phyloP scores from a whole-genome alignment of 257 asterid genomes.

The Datura wrightii region DNA sequence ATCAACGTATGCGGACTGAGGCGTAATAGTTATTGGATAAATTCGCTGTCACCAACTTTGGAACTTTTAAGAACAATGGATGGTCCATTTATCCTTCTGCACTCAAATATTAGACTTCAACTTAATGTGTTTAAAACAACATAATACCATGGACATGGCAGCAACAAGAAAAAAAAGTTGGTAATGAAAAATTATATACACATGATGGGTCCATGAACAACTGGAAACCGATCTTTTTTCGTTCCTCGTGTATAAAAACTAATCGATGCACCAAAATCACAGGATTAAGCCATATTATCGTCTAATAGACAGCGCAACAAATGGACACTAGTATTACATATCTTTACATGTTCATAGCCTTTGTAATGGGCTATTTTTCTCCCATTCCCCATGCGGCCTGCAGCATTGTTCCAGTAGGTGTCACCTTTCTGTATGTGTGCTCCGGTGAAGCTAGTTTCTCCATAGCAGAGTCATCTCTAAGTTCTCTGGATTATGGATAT shows the following conservation, averaged over 20 bases:
- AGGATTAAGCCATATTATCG: constrained; percentile 11
- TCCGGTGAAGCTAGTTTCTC: not conserved
- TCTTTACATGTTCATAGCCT: constrained; percentile 7
- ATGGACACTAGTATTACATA: not conserved
- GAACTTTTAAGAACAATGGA: not conserved
- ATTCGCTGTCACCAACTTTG: not conserved
- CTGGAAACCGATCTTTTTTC: not conserved
- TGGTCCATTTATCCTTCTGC: not conserved
- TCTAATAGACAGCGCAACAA: constrained; percentile 13
- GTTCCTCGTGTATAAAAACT: not conserved
- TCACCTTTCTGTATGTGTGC: constrained; percentile 7
- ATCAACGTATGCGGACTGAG: too few relatives aligned
- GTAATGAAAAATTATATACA: not conserved
- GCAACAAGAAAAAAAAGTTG: not conserved
- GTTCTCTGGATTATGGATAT: constrained; percentile 1
- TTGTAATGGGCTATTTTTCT: not conserved
- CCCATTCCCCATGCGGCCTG: not conserved
- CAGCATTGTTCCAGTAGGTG: constrained; percentile 16
- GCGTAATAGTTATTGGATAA: not conserved
- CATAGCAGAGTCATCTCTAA: constrained; percentile 8
- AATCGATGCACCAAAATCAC: constrained; percentile 13
- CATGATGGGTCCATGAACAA: not conserved
- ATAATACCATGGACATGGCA: not conserved
- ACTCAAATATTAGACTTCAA: not conserved
- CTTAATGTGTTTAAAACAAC: not conserved